phyloP scores from a whole-genome alignment of 2,329 filamentous ascomycete species.

The Penicillium concentricum region DNA sequence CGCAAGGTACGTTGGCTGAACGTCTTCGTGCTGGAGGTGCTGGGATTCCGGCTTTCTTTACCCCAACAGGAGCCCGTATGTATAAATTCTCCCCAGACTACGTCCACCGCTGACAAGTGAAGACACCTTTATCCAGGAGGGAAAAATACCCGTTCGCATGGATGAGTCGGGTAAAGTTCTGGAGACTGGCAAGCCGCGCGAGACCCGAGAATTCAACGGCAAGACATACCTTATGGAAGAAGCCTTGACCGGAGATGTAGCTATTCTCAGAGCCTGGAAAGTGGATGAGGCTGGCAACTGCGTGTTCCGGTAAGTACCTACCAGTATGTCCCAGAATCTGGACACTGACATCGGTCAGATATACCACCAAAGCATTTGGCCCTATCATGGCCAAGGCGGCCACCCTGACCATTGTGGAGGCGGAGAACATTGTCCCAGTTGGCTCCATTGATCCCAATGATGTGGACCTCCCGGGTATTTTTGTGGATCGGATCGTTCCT shows the following conservation, averaged over 20 bases:
- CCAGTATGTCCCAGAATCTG: too few relatives aligned
- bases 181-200: conserved; percentile 64
- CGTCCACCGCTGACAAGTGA: not conserved
- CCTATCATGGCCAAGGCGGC: conserved; percentile 80
- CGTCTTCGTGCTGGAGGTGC: conserved; percentile 69
- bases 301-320: conserved; percentile 62
- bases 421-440: conserved; percentile 75
- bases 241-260: conserved; percentile 71
- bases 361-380: conserved; percentile 73
- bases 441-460: conserved; percentile 72
- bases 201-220: conserved; percentile 71
- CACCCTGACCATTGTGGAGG: conserved; percentile 75
- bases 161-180: conserved; percentile 80
- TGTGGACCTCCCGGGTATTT: conserved; percentile 79
- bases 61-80: conserved; percentile 68
- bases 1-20: conserved; percentile 58
- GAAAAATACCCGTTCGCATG: conserved; percentile 66
- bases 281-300: conserved; percentile 76
- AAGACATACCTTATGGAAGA: conserved; percentile 75
- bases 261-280: conserved; percentile 74
- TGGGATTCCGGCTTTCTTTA: conserved; percentile 79
- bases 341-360: conserved; percentile 31
- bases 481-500: conserved; percentile 76
- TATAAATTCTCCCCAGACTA: conserved; percentile 11
- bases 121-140: conserved; percentile 42